phyloP scores from a whole-genome alignment of 108 stramenopile species.

The Nitzschia sp. region DNA sequence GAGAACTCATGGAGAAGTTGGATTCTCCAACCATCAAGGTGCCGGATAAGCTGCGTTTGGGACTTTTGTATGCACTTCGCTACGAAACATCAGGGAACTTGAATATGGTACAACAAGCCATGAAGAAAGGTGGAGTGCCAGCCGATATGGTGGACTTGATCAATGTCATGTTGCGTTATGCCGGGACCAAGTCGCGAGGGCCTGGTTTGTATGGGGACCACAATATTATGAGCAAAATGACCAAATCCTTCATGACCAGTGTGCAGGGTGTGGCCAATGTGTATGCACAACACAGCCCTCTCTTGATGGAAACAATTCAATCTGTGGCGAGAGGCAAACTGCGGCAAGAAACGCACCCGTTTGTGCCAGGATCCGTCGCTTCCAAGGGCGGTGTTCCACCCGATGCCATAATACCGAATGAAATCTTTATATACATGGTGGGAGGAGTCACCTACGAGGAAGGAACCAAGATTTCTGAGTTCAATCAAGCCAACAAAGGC shows the following conservation, averaged over 20 bases:
- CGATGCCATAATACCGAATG: slow-evolving; percentile 57
- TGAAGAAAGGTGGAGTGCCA: slow-evolving; percentile 88
- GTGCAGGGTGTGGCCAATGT: slow-evolving; percentile 97
- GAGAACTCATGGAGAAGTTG: slow-evolving; percentile 88
- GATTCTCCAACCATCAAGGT: slow-evolving; percentile 70
- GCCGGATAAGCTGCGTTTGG: slow-evolving; percentile 95
- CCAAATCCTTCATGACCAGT: slow-evolving; percentile 89
- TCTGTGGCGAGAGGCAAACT: slow-evolving; percentile 86
- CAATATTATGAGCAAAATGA: slow-evolving; percentile 84
- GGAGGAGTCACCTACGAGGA: slow-evolving; percentile 98
- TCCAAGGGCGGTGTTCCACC: slow-evolving; percentile 30
- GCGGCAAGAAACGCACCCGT: slow-evolving; percentile 74
- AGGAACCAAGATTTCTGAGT: slow-evolving; percentile 86
- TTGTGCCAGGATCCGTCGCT: slow-evolving; percentile 44
- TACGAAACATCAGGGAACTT: slow-evolving; percentile 87
- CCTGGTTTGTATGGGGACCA: slow-evolving; percentile 91
- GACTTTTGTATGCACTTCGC: slow-evolving; percentile 94
- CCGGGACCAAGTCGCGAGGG: slow-evolving; percentile 73
- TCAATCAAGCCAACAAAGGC: slow-evolving; percentile 72
- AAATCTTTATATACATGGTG: slow-evolving; percentile 92
- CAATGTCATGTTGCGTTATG: slow-evolving; percentile 90
- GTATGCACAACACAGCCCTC: slow-evolving; percentile 95
- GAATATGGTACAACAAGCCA: slow-evolving; percentile 80
- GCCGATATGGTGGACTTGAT: slow-evolving; percentile 88
- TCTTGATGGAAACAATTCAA: slow-evolving; percentile 89